Evolutionary conservation across 345 rosid species (phyloP), one percentile per base, ranked within the genome.

Genomic region (Brassica incana): DNA sequence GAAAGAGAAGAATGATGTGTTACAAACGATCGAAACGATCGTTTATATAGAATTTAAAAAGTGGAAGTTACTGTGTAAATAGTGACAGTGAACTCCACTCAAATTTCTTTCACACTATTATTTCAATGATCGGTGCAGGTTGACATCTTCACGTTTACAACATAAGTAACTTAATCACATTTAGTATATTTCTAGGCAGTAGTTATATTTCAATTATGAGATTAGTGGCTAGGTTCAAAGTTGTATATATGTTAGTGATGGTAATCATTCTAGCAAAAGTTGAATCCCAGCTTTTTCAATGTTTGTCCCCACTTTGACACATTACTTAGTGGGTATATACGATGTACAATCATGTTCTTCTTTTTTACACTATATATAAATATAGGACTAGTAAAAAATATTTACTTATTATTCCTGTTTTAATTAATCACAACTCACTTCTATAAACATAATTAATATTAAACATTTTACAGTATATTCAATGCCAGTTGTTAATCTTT

Each of bases 221-320:
- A 79, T 79, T 59, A 67, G 78, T 73, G 65, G 25, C 65, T 48
- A 68, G 59, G 66, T 68, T 74, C 75, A 16, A 73, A 60, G 69
- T 67, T 67, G 36, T 20, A 67, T 69, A 27, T 29, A 38, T 59
- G 64, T 15, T 61, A 67, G 82, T 68, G 82, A 68, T 35, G 4
- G 78, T 73, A 79, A 79, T 73, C 65, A 79, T 79, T 73, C 52
- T 33, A 60, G 65, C 8, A 66, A 79, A 73, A 79, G 74, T 48
- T 67, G 70, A 67, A 78, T 67, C 77, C 10, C 64, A 66, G 73
- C 77, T 73, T 78, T 76, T 78, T 40, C 71, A 54, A 72, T 50
- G 30, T 38, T 58, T 66, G 69, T 65, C 81, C 81, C 81, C 77
- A 72, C 81, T 70, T 65, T 54, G 50, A 52, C 2, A 59, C 72